Evolutionary conservation across 441 rosid species (phyloP).

Genomic region (Euphorbia corollata): DNA sequence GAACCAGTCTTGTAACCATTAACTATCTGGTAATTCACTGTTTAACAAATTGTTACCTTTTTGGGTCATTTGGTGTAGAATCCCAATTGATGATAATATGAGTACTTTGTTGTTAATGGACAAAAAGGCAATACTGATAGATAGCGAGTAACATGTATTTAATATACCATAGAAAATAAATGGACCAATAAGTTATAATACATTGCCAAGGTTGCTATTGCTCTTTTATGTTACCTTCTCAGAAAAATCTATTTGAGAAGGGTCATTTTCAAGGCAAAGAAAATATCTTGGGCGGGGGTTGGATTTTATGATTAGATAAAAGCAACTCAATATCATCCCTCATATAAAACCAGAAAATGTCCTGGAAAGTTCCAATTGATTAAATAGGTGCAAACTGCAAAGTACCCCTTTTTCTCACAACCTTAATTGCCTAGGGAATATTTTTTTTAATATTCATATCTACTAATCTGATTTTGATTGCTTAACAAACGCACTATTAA

Average conservation of each 20-base stretch:
- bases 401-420: not conserved
- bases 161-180: no score
- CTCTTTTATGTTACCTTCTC: no score
- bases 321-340: constrained; percentile 6
- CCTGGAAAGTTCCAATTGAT: not conserved
- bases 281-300: constrained; percentile 6
- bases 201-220: not conserved
- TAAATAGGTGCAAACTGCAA: not conserved
- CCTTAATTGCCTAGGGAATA: not conserved
- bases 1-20: not conserved
- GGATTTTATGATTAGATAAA: constrained; percentile 2
- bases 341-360: no score
- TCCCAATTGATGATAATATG: no score
- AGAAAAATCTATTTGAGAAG: not conserved
- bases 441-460: not conserved
- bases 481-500: not conserved
- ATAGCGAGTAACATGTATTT: no score
- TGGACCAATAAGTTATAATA: no score
- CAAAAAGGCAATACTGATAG: no score
- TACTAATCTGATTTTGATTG: not conserved
- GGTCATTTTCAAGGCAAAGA: constrained; percentile 5
- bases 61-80: no score
- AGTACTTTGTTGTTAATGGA: no score
- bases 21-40: no score
- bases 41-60: no score